Evolutionary conservation across 1,284 basidiomycete genomes (phyloP), one percentile per base, ranked within the genome.

Genomic region (Trametes polyzona): DNA sequence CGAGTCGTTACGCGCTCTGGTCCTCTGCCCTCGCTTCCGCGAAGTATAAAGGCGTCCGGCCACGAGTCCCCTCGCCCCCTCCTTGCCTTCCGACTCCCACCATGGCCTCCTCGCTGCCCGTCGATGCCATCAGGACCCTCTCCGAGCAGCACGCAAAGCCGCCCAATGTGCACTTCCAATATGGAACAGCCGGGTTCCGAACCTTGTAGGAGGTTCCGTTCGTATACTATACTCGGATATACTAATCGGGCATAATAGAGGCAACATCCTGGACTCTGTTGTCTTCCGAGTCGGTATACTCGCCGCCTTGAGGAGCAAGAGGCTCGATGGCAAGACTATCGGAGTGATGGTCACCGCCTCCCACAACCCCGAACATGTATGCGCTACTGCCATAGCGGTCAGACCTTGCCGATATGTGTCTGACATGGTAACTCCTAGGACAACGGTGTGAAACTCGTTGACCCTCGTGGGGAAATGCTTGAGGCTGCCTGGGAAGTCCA

Each of bases 321-420:
- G 86, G 63, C 79, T 96, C 33, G 88, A 90, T 70, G 96, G 97
- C 44, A 92, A 90, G 71, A 90, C 88, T 32, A 92, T 99, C 67
- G 97, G 97, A 29, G 91, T 99, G 21, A 99, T 99, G 97, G 90
- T 99, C 68, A 99, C 97, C 35, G 97, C 97, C 4, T 97, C 95
- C 23, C 97, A 99, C 76, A 99, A 99, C 73, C 96, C 96, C 17
- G 96, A 96, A 72, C 83, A 87, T 68, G 95, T 96, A 67, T 65
- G 82, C 26, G 9, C 24, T 29, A 73, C 10, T n/a, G 21, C 19
- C 12, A 19, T 11, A n/a, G 7, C 11, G 19, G 1, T 12, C 24
- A 32, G 3, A 3, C 3, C 11, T 21, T 16, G 14, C 5, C 27
- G 1, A 6, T 14, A 14, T 16, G 7, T 8, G 12, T 47, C 49